A percentile compares a stretch with the other conserved stretches of the same genome.
These are phyloP conservation scores for Candida easanensis DNA, from an alignment of 805 yeast species.

Conservation along the genomic window DNA sequence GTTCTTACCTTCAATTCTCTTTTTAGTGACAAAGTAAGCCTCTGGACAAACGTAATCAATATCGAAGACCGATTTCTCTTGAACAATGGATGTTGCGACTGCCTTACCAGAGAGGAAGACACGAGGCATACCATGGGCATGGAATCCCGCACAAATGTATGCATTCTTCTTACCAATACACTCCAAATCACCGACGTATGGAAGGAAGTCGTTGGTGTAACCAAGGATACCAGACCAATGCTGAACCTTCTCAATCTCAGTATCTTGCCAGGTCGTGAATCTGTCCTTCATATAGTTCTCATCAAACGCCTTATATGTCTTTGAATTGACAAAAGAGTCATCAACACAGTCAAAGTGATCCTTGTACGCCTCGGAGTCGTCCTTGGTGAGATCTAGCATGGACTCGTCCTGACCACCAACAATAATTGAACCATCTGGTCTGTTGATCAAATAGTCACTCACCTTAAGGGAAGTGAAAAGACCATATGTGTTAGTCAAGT, in stretches of 20 bases:
- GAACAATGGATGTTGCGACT: constrained; percentile 29
- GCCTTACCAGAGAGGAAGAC: constrained; percentile 40
- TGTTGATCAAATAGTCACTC: constrained; percentile 35
- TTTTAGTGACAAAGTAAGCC: constrained; percentile 17
- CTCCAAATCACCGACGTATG: constrained; percentile 41
- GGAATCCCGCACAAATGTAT: constrained; percentile 46
- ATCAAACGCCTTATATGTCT: constrained; percentile 23
- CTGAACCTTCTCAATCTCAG: constrained; percentile 24
- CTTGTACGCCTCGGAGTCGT: constrained; percentile 15
- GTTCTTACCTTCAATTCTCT: constrained; percentile 19
- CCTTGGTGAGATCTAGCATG: constrained; percentile 7
- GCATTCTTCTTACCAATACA: constrained; percentile 28
- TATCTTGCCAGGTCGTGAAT: constrained; percentile 34
- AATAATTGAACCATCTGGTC: constrained; percentile 37
- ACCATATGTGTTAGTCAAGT: constrained; percentile 35
- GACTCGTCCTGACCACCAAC: constrained; percentile 32
- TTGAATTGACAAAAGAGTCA: constrained; percentile 32
- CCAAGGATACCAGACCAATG: constrained; percentile 49
- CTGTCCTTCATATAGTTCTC: constrained; percentile 30
- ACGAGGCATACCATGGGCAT: constrained; percentile 53
- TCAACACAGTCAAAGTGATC: constrained; percentile 33
- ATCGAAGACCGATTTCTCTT: constrained; percentile 13
- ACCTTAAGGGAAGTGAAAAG: constrained; percentile 26
- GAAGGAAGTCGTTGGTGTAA: constrained; percentile 38
- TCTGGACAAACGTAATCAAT: constrained; percentile 20